Evolutionary conservation across 352 stramenopile genomes (phyloP).

Genomic region (Pythium dissotocum): DNA sequence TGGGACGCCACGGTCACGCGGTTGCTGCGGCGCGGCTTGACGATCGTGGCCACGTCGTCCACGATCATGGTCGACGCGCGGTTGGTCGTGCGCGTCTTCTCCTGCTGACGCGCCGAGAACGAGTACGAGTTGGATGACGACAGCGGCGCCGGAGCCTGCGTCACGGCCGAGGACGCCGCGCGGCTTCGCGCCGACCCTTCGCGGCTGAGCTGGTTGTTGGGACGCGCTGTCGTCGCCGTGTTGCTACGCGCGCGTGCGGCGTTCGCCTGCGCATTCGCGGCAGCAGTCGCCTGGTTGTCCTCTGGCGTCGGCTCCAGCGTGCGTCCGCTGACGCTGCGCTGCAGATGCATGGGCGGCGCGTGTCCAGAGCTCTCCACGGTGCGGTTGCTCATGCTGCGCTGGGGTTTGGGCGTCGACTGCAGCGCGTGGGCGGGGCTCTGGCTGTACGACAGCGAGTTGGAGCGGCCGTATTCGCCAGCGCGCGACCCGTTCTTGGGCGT

Average conservation of each 20-base stretch:
- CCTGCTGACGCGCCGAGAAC: conserved; percentile 23
- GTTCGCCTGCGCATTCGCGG: background rate
- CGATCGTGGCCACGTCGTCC: conserved; percentile 49
- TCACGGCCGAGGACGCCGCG: conserved; percentile 7
- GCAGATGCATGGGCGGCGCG: conserved; percentile 4
- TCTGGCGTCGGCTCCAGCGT: conserved; percentile 10
- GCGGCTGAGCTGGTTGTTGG: conserved; percentile 8
- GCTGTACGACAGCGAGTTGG: conserved; percentile 20
- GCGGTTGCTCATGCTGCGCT: background rate
- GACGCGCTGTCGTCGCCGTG: conserved; percentile 12
- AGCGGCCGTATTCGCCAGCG: conserved; percentile 15
- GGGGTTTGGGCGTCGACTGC: conserved; percentile 1
- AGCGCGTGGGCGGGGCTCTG: conserved; percentile 1
- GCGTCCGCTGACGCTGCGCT: conserved; percentile 19
- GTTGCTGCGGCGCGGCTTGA: conserved; percentile 39
- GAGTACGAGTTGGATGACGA: conserved; percentile 27
- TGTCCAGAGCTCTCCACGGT: conserved; percentile 10
- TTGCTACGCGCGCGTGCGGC: conserved; percentile 19
- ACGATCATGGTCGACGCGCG: conserved; percentile 39
- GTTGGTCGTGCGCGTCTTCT: conserved; percentile 27
- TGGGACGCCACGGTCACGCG: conserved; percentile 20
- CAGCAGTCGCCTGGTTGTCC: background rate
- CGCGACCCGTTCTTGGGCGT: background rate
- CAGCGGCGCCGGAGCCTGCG: background rate
- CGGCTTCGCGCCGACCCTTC: conserved; percentile 18